Evolutionary conservation across 208 protist species (phyloP), one percentile per base, ranked within the genome.

Genomic region (Leishmania gerbilli): DNA sequence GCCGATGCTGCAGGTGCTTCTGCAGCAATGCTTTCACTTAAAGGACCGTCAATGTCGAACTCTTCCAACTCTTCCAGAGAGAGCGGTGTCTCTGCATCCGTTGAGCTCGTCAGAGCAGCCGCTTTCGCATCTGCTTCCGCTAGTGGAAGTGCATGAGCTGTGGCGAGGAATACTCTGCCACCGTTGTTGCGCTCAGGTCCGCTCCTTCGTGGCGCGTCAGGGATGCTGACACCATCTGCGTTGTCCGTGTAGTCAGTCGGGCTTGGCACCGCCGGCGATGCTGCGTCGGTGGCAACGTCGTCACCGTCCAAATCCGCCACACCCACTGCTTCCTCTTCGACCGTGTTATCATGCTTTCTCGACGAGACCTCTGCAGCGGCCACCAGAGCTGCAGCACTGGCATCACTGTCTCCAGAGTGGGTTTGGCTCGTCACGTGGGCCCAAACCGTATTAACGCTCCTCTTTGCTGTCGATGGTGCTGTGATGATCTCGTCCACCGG

Each of bases 31-130:
- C 17, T 17, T 51, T 60, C 75, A 21, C 19, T 31, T 9, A 81
- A 64, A 31, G 53, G 81, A 19, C 77, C 78, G 34, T 85, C 82
- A 55, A 82, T 71, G 65, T 85, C 82, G 42, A 82, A 79, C 74
- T 86, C 78, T 49, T 80, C 82, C 56, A 79, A 3, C 24, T 58
- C 77, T 56, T 45, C 74, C 42, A 74, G 51, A 11, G 27, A 7
- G 31, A 34, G 9, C 11, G 13, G 24, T 11, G 24, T 11, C 45
- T 62, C 45, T 55, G 56, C 9, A 4, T 71, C 76, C 24, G n/a
- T 27, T 27, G 76, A 31, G 60, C 60, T 1, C 58, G 19, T 15
- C 60, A 51, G 37, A 2, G 34, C 11, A 31, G 17, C 24, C 15
- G 27, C 24, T 42, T 34, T 24, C 1, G 15, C 47, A 24, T 51